Evolutionary conservation across 768 basidiomycete species (phyloP).

Genomic region (Amyloporia xantha): DNA sequence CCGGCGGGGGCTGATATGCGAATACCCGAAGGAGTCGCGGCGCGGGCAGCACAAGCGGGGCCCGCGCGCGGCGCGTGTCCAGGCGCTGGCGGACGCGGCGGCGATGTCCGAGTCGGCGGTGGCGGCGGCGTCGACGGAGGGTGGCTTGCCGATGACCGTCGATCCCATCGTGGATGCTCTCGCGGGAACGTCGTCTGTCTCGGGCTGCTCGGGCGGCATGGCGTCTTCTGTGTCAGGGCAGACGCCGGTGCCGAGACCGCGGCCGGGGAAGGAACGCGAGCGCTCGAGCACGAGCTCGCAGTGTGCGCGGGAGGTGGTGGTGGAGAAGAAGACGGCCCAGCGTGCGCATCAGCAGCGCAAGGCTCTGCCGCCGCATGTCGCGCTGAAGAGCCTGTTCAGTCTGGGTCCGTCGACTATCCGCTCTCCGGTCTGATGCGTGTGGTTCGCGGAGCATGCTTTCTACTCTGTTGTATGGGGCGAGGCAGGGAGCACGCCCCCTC

Average conservation of each 20-base stretch:
- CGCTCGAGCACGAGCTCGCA: background rate
- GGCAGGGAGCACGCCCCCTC: too few species aligned
- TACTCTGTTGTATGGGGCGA: too few species aligned
- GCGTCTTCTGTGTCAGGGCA: background rate
- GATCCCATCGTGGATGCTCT: background rate
- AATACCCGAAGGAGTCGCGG: slow-evolving; percentile 43
- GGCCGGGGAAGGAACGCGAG: background rate
- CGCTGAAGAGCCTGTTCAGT: too few species aligned
- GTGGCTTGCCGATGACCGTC: background rate
- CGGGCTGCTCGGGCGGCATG: too few species aligned
- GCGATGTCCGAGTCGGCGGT: background rate
- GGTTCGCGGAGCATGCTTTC: too few species aligned
- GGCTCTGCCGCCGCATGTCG: background rate
- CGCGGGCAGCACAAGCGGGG: slow-evolving; percentile 38
- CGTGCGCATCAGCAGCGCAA: too few species aligned
- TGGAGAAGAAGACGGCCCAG: too few species aligned
- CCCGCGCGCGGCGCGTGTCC: slow-evolving; percentile 17
- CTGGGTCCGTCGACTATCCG: too few species aligned
- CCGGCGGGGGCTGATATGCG: slow-evolving; percentile 39
- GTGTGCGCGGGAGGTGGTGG: too few species aligned
- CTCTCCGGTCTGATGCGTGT: too few species aligned
- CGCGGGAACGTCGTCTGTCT: background rate
- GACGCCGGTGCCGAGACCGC: background rate
- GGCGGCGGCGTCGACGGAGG: too few species aligned
- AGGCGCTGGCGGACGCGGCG: slow-evolving; percentile 8